phyloP scores from a whole-genome alignment of 768 basidiomycete genomes.

The Amanita rubescens region DNA sequence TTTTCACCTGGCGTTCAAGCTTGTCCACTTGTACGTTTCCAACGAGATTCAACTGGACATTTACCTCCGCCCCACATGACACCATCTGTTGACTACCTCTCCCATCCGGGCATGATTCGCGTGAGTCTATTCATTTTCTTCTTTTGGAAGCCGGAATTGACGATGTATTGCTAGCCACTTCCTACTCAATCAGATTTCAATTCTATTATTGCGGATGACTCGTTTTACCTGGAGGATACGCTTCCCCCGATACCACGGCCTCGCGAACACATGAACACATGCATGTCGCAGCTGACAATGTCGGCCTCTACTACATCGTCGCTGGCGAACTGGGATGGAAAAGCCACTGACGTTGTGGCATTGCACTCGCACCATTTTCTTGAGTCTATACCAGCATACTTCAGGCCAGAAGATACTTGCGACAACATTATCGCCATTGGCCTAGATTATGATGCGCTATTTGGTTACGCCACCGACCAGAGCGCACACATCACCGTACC shows the following conservation, averaged over 20 bases:
- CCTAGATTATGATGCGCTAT: not conserved
- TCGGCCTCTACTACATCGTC: not conserved
- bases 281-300: not conserved
- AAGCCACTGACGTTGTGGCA: not conserved
- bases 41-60: not conserved
- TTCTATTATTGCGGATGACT: not conserved
- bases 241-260: not conserved
- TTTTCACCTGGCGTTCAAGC: no score
- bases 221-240: not conserved
- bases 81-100: not conserved
- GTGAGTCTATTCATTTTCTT: not conserved
- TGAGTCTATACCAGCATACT: not conserved
- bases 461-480: not conserved
- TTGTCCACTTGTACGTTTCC: not conserved
- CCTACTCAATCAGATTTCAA: not conserved
- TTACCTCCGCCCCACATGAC: not conserved
- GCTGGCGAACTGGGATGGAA: constrained; percentile 6
- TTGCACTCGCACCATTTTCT: not conserved
- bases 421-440: not conserved
- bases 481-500: not conserved
- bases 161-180: not conserved
- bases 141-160: not conserved
- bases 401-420: not conserved
- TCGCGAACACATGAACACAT: not conserved
- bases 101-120: not conserved